Conservation (phyloP, 2,329 filamentous ascomycete species). For the Claviceps sp. region DNA sequence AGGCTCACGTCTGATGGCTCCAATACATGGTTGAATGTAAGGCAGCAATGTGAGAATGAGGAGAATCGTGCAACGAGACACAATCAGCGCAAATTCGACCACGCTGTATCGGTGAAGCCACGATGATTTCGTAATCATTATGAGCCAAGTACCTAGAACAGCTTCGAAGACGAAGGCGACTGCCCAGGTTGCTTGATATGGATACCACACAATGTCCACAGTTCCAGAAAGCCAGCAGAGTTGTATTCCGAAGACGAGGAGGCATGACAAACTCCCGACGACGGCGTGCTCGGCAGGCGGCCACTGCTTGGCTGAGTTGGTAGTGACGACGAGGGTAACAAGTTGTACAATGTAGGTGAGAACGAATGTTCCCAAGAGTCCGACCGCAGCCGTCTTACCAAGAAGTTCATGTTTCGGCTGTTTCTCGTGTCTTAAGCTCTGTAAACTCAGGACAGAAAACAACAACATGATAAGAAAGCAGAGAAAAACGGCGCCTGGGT, state of each 20-base stretch:
- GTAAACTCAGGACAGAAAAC: constrained; percentile 39
- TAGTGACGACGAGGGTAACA: constrained; percentile 23
- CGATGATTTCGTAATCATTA: constrained; percentile 1
- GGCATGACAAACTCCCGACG: constrained; percentile 47
- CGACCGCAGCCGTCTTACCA: constrained; percentile 16
- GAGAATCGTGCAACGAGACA: constrained; percentile 10
- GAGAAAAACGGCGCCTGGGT: constrained; percentile 40
- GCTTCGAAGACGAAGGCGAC: constrained; percentile 45
- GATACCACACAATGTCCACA: constrained; percentile 42
- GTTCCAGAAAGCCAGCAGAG: constrained; percentile 39
- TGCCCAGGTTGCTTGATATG: constrained; percentile 49
- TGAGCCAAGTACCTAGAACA: constrained; percentile 22
- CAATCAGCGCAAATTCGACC: constrained; percentile 12
- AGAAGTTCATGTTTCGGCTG: constrained; percentile 8
- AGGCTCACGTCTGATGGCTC: constrained; percentile 12
- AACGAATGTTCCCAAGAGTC: constrained; percentile 31
- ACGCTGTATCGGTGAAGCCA: constrained; percentile 9
- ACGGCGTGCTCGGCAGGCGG: constrained; percentile 32
- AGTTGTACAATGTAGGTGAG: constrained; percentile 36
- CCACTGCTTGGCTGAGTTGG: constrained; percentile 23
- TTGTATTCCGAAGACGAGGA: constrained; percentile 50
- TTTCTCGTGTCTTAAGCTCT: constrained; percentile 23
- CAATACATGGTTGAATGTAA: constrained; percentile 15
- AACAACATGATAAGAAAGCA: constrained; percentile 42
- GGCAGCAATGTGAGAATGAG: constrained; percentile 19